Conservation (phyloP, 768 basidiomycete genomes). For the Amanita exitialis region DNA sequence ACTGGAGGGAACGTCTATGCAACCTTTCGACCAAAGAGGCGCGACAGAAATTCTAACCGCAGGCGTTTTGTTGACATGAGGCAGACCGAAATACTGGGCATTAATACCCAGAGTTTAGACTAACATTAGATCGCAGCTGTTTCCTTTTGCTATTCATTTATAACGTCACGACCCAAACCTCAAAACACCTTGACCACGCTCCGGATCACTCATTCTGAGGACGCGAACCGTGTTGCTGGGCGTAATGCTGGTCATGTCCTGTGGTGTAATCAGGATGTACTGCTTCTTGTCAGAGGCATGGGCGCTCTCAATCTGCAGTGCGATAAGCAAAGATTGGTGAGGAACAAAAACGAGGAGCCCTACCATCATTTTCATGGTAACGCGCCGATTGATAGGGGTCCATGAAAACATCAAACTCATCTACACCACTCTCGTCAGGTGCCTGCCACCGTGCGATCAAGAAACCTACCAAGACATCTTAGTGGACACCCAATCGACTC, state of each 20-base stretch:
- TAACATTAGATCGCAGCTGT: neutral
- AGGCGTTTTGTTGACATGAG: too few relatives aligned
- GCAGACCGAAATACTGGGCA: too few relatives aligned
- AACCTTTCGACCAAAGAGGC: too few relatives aligned
- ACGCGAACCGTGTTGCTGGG: slow-evolving; percentile 65
- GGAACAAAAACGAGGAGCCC: slow-evolving; percentile 12
- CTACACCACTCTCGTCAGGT: slow-evolving; percentile 21
- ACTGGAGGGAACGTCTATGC: too few relatives aligned
- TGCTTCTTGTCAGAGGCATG: slow-evolving; percentile 83
- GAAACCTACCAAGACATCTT: slow-evolving; percentile 67
- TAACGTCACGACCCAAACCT: slow-evolving; percentile 16
- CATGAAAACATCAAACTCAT: slow-evolving; percentile 99
- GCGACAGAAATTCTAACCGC: too few relatives aligned
- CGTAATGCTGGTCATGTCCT: slow-evolving; percentile 71
- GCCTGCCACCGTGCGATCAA: neutral
- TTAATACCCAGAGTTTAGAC: neutral
- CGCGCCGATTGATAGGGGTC: slow-evolving; percentile 84
- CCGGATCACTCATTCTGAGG: slow-evolving; percentile 70
- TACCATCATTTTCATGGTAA: slow-evolving; percentile 95
- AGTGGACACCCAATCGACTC: slow-evolving; percentile 91
- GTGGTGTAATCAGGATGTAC: slow-evolving; percentile 94
- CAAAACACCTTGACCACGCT: slow-evolving; percentile 48
- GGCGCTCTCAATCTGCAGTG: slow-evolving; percentile 72
- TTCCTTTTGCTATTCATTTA: neutral
- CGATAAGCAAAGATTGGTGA: neutral